phyloP scores from a whole-genome alignment of 768 basidiomycete genomes.

The Kwoniella mangroviensis region DNA sequence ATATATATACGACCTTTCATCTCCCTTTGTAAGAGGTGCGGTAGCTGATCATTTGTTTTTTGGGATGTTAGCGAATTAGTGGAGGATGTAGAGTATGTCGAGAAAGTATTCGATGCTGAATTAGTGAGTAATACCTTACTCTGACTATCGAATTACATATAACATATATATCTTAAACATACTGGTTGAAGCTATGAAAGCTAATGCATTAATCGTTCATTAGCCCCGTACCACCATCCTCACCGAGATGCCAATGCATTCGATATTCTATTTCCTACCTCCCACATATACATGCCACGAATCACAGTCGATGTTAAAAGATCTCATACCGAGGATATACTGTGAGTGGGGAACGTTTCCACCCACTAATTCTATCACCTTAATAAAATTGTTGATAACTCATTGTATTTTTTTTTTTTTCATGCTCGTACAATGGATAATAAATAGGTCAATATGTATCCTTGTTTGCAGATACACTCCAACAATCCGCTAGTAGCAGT shows the following conservation, averaged over 20 bases:
- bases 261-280: conserved; percentile 77
- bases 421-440: background rate
- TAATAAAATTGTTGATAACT: too few species aligned
- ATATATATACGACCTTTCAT: background rate
- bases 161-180: too few species aligned
- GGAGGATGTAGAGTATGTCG: conserved; percentile 63
- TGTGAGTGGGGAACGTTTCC: conserved; percentile 14
- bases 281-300: conserved; percentile 67
- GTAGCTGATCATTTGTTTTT: background rate
- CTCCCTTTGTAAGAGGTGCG: too few species aligned
- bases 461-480: conserved; percentile 26
- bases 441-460: conserved; percentile 19
- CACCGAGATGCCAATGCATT: conserved; percentile 70
- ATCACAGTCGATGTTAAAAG: conserved; percentile 61
- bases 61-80: conserved; percentile 33
- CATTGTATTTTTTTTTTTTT: background rate
- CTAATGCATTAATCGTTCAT: background rate
- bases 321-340: conserved; percentile 22
- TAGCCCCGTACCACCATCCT: conserved; percentile 57
- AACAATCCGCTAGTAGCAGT: conserved; percentile 32
- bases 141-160: background rate
- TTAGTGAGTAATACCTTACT: conserved; percentile 37
- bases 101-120: conserved; percentile 65
- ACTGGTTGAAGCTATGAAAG: too few species aligned
- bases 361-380: too few species aligned